phyloP scores from a whole-genome alignment of 1,284 basidiomycete genomes.

The Tetrapyrgos nigripes region DNA sequence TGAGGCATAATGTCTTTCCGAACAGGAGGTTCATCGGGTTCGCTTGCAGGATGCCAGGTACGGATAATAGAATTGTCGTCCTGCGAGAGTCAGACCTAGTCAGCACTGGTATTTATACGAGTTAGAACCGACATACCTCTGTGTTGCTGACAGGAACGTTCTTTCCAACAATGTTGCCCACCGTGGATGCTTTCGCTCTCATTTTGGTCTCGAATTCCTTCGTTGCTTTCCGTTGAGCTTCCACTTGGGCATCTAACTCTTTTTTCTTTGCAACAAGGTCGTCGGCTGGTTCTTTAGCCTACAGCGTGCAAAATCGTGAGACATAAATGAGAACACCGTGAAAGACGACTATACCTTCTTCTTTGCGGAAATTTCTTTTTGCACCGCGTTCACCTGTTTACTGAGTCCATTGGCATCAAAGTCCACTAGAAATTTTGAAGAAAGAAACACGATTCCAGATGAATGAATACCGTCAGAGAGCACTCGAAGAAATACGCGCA shows the following conservation, averaged over 20 bases:
- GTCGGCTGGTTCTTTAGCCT: constrained; percentile 92
- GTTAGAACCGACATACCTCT: constrained; percentile 66
- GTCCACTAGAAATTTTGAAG: constrained; percentile 62
- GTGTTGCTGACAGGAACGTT: constrained; percentile 87
- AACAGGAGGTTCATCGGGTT: constrained; percentile 60
- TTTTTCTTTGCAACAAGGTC: constrained; percentile 86
- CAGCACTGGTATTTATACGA: not conserved
- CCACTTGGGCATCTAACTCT: constrained; percentile 81
- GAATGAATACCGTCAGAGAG: not conserved
- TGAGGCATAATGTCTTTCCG: constrained; percentile 87
- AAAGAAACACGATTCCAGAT: constrained; percentile 15
- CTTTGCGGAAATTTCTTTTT: constrained; percentile 94
- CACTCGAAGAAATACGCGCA: constrained; percentile 47
- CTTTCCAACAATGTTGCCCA: constrained; percentile 95
- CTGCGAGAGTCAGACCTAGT: constrained; percentile 34
- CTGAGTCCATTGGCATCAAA: constrained; percentile 82
- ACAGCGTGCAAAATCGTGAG: not conserved
- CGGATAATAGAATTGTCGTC: constrained; percentile 89
- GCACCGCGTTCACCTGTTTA: constrained; percentile 88
- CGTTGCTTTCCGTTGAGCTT: constrained; percentile 75
- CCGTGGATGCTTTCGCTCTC: constrained; percentile 80
- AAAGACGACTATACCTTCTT: constrained; percentile 75
- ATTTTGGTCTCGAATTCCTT: constrained; percentile 83
- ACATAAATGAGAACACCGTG: not conserved
- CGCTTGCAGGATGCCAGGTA: constrained; percentile 89